A percentile compares a stretch with the other conserved stretches of the same genome.
phyloP scores from a whole-genome alignment of 2,329 filamentous ascomycete species.

The Pseudogymnoascus sp. region DNA sequence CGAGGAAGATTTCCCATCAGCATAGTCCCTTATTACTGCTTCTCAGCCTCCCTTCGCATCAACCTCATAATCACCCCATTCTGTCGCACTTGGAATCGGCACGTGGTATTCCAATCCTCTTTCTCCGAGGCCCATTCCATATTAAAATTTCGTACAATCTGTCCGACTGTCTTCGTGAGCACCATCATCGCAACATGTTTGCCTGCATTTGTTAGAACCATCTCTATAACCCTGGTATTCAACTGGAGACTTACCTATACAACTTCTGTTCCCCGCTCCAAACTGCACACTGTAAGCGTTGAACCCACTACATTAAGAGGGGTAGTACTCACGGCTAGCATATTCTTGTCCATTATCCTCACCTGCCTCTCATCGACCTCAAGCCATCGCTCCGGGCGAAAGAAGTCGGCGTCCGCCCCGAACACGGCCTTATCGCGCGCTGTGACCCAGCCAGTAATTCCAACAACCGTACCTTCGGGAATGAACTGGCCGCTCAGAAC shows the following conservation, averaged over 20 bases:
- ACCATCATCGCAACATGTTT: conserved; percentile 1
- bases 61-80: neutral
- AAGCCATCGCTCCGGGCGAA: conserved; percentile 39
- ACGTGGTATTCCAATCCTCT: neutral
- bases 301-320: neutral
- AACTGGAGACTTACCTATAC: neutral
- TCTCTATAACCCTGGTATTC: no score
- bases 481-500: conserved; percentile 6
- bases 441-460: conserved; percentile 16
- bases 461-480: conserved; percentile 10
- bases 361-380: conserved; percentile 16
- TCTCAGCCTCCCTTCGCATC: neutral
- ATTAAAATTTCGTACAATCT: neutral
- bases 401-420: conserved; percentile 31
- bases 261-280: neutral
- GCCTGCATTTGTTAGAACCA: neutral
- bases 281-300: neutral
- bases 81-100: neutral
- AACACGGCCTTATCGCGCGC: conserved; percentile 30
- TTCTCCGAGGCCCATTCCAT: neutral
- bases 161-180: neutral
- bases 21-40: neutral
- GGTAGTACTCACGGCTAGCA: neutral
- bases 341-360: neutral
- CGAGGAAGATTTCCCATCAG: neutral